Conservation (phyloP, 148 eudicot species). For the Cornus kousa region DNA sequence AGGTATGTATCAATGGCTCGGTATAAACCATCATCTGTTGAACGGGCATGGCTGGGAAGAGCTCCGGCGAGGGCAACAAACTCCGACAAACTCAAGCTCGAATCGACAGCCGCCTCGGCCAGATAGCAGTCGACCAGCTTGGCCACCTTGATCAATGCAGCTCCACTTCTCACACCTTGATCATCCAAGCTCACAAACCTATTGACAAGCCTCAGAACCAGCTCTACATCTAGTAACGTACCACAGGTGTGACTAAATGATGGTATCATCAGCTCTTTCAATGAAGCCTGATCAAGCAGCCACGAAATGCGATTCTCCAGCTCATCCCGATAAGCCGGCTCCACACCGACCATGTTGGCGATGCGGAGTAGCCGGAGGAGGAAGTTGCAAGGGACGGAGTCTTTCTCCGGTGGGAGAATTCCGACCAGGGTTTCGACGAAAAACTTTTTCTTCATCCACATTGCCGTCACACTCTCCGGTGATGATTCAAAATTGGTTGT, state of each 20-base stretch:
- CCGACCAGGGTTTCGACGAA: conserved; percentile 64
- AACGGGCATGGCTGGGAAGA: conserved; percentile 71
- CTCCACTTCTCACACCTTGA: conserved; percentile 36
- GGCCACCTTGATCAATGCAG: conserved; percentile 59
- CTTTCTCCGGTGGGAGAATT: conserved; percentile 66
- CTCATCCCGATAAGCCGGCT: conserved; percentile 35
- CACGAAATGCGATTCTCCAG: conserved; percentile 60
- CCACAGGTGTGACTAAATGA: conserved; percentile 64
- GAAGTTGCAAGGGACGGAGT: conserved; percentile 74
- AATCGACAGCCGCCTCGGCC: conserved; percentile 70
- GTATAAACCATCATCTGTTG: conserved; percentile 69
- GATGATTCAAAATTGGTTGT: conserved; percentile 6
- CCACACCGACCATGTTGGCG: conserved; percentile 55
- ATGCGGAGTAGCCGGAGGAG: conserved; percentile 58
- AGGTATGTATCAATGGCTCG: conserved; percentile 82
- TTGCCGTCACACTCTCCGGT: conserved; percentile 38
- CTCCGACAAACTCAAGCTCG: conserved; percentile 45
- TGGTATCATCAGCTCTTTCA: conserved; percentile 78
- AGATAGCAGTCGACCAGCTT: conserved; percentile 73
- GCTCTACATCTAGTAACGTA: conserved; percentile 70
- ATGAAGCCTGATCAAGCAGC: conserved; percentile 65
- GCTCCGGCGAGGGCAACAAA: conserved; percentile 66
- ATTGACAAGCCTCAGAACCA: conserved; percentile 55
- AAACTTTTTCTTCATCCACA: conserved; percentile 60
- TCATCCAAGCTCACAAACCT: conserved; percentile 54